Conservation (phyloP, 371 early-diverging fungal genomes). For the Amoeboaphelidium occidentale region DNA sequence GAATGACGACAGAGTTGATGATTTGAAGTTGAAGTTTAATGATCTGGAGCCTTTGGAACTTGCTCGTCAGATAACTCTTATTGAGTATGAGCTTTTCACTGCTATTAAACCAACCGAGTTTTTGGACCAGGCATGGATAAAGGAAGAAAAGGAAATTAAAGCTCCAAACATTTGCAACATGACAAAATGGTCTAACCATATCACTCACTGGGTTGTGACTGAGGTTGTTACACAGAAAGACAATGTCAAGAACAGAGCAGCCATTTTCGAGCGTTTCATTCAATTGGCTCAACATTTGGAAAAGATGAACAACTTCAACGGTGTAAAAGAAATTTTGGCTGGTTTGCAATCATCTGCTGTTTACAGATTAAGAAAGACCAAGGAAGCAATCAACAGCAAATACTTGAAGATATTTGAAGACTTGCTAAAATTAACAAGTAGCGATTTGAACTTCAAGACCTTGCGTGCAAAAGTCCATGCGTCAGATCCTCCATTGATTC, state of each 20-base stretch:
- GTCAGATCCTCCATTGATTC: constrained; percentile 23
- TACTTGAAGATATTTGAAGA: constrained; percentile 15
- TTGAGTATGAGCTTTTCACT: constrained; percentile 24
- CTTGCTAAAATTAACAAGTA: constrained; percentile 13
- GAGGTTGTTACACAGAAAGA: constrained; percentile 22
- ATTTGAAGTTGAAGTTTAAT: not conserved
- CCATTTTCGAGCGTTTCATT: constrained; percentile 11
- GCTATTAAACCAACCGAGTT: constrained; percentile 21
- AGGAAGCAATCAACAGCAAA: constrained; percentile 15
- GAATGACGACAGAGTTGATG: not conserved
- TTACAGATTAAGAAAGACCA: constrained; percentile 25
- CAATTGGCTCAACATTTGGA: constrained; percentile 14
- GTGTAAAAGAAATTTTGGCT: constrained; percentile 24
- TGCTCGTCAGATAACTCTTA: constrained; percentile 7
- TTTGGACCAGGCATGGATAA: constrained; percentile 25
- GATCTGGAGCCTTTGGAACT: constrained; percentile 5
- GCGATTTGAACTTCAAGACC: constrained; percentile 23
- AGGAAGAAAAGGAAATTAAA: constrained; percentile 18
- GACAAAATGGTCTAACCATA: constrained; percentile 27
- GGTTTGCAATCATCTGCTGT: constrained; percentile 21
- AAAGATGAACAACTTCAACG: constrained; percentile 26
- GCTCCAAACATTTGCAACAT: constrained; percentile 23
- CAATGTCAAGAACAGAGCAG: constrained; percentile 13
- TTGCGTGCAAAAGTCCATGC: constrained; percentile 17
- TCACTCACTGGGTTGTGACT: constrained; percentile 22